Evolutionary conservation across 805 yeast genomes (phyloP).

Genomic region (Pichia scutulata): DNA sequence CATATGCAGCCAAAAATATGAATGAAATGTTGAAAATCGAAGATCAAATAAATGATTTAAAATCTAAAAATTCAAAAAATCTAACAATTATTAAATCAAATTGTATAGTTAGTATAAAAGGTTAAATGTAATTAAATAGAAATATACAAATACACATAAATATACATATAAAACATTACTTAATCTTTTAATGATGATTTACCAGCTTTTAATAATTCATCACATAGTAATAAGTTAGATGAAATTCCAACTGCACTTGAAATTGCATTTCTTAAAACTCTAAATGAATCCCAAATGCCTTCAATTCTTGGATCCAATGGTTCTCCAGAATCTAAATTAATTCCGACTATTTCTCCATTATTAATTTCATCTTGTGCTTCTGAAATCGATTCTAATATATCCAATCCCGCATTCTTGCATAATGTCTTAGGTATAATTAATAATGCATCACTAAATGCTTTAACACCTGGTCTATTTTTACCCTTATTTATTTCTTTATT

Average conservation of each 20-base stretch:
- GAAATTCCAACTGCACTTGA: conserved; percentile 93
- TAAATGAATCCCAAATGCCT: conserved; percentile 94
- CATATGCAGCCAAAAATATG: conserved; percentile 13
- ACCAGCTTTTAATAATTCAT: conserved; percentile 94
- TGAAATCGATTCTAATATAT: conserved; percentile 81
- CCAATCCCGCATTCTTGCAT: conserved; percentile 88
- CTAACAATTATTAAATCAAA: conserved; percentile 2
- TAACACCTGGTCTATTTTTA: conserved; percentile 79
- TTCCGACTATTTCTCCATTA: conserved; percentile 80
- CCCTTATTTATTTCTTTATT: conserved; percentile 60
- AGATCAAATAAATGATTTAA: conserved; percentile 12
- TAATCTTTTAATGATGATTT: conserved; percentile 75
- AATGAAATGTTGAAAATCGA: conserved; percentile 14
- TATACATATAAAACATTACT: not conserved
- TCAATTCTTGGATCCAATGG: conserved; percentile 92
- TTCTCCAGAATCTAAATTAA: conserved; percentile 86
- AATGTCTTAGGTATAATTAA: conserved; percentile 89
- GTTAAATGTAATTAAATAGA: not conserved
- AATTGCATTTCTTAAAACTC: conserved; percentile 89
- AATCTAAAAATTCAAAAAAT: conserved; percentile 9
- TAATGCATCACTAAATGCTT: conserved; percentile 89
- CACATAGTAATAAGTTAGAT: conserved; percentile 84
- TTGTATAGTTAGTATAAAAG: conserved; percentile 7
- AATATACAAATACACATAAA: not conserved
- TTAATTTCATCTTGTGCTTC: conserved; percentile 82